Conservation (phyloP, 768 basidiomycete species). For the Paxillus ammoniavirescens region DNA sequence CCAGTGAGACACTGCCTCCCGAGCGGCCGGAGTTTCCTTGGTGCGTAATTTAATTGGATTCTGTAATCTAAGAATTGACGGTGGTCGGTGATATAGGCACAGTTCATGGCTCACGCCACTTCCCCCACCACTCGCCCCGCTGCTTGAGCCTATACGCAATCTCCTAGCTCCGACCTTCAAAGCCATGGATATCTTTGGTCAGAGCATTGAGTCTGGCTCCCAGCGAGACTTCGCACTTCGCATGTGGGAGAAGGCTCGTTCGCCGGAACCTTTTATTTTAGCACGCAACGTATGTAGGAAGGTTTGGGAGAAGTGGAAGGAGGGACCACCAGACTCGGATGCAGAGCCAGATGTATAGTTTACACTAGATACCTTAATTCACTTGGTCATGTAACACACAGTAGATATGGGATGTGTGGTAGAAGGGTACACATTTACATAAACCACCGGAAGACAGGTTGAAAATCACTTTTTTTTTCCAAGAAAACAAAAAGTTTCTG, state of each 20-base stretch:
- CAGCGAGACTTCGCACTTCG: slow-evolving; percentile 56
- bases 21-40: slow-evolving; percentile 31
- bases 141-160: slow-evolving; percentile 51
- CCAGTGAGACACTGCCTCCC: slow-evolving; percentile 17
- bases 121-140: slow-evolving; percentile 53
- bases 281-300: slow-evolving; percentile 38
- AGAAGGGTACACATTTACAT: no score
- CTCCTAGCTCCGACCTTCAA: slow-evolving; percentile 57
- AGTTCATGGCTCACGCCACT: slow-evolving; percentile 56
- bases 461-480: no score
- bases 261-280: slow-evolving; percentile 54
- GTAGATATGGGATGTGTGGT: slow-evolving; percentile 3
- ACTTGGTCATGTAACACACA: not conserved
- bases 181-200: slow-evolving; percentile 48
- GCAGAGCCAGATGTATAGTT: slow-evolving; percentile 19
- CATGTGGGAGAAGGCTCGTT: slow-evolving; percentile 63
- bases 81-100: slow-evolving; percentile 32
- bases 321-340: slow-evolving; percentile 22
- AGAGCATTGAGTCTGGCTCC: slow-evolving; percentile 56
- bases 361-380: slow-evolving; percentile 21
- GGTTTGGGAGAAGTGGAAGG: slow-evolving; percentile 39
- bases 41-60: slow-evolving; percentile 35
- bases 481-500: slow-evolving; percentile 1
- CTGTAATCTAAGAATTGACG: not conserved
- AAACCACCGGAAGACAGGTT: no score